Evolutionary conservation across 2,329 filamentous ascomycete genomes (phyloP).

Genomic region (Penicillium sp.): DNA sequence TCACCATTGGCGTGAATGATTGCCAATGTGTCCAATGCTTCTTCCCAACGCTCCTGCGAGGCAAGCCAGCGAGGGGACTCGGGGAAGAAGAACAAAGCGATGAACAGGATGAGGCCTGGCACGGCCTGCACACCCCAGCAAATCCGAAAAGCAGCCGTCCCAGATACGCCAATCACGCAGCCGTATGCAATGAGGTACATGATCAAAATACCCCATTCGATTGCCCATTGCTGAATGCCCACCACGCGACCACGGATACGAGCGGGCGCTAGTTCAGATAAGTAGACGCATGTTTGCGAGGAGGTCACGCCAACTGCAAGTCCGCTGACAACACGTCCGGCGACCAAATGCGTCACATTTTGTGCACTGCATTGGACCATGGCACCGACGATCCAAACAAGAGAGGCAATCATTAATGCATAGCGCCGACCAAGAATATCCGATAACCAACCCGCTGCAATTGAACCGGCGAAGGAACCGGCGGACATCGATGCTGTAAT

Average conservation of each 20-base stretch:
- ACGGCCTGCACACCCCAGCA: conserved; percentile 65
- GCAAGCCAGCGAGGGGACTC: conserved; percentile 64
- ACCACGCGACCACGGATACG: conserved; percentile 46
- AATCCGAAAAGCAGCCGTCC: conserved; percentile 54
- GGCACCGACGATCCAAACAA: conserved; percentile 29
- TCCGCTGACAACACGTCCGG: conserved; percentile 31
- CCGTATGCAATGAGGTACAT: conserved; percentile 47
- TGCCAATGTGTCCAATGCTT: conserved; percentile 52
- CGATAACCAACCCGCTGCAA: conserved; percentile 25
- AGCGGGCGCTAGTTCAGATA: conserved; percentile 46
- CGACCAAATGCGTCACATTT: conserved; percentile 26
- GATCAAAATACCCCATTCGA: conserved; percentile 47
- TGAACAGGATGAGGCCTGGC: conserved; percentile 57
- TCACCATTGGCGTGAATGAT: conserved; percentile 59
- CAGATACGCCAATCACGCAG: conserved; percentile 35
- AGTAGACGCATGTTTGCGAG: conserved; percentile 47
- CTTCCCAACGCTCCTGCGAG: conserved; percentile 59
- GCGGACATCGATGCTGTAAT: conserved; percentile 62
- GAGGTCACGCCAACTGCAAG: conserved; percentile 44
- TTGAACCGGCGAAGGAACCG: conserved; percentile 24
- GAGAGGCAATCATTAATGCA: conserved; percentile 26
- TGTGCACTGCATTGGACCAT: conserved; percentile 32
- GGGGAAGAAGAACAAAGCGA: conserved; percentile 58
- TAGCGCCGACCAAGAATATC: conserved; percentile 29
- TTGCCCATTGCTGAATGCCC: conserved; percentile 48